phyloP scores from a whole-genome alignment of 108 stramenopile species.

The Skeletonema marinoi region DNA sequence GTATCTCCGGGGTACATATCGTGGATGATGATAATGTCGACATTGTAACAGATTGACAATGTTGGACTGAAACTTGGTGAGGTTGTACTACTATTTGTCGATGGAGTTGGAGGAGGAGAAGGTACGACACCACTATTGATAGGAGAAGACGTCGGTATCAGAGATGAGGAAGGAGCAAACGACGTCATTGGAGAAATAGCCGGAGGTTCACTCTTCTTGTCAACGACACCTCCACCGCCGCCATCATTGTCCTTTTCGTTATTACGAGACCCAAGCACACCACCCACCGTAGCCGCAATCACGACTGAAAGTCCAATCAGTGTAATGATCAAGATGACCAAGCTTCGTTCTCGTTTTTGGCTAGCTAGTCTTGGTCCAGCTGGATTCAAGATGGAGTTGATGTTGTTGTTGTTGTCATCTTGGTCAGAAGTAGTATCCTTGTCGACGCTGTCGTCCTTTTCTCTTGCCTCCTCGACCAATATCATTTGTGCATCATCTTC shows the following conservation, averaged over 20 bases:
- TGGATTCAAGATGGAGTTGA: background rate
- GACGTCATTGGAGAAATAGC: no score
- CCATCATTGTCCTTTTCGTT: no score
- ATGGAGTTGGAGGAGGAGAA: background rate
- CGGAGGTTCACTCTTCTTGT: background rate
- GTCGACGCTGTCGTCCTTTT: no score
- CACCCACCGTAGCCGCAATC: background rate
- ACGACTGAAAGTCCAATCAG: background rate
- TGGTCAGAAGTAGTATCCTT: background rate
- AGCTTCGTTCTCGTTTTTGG: background rate
- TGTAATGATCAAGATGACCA: background rate
- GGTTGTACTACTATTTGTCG: background rate
- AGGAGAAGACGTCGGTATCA: no score
- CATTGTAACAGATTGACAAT: background rate
- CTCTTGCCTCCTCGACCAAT: background rate
- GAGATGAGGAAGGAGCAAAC: no score
- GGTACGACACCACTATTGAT: background rate
- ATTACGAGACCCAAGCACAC: background rate
- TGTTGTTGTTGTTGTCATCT: background rate
- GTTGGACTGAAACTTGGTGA: background rate
- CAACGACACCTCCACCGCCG: background rate
- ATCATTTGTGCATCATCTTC: background rate
- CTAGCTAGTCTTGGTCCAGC: background rate
- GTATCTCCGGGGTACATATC: background rate
- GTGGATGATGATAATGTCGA: background rate